Conservation (phyloP, 1,284 basidiomycete genomes). For the Wallemia hederae region DNA sequence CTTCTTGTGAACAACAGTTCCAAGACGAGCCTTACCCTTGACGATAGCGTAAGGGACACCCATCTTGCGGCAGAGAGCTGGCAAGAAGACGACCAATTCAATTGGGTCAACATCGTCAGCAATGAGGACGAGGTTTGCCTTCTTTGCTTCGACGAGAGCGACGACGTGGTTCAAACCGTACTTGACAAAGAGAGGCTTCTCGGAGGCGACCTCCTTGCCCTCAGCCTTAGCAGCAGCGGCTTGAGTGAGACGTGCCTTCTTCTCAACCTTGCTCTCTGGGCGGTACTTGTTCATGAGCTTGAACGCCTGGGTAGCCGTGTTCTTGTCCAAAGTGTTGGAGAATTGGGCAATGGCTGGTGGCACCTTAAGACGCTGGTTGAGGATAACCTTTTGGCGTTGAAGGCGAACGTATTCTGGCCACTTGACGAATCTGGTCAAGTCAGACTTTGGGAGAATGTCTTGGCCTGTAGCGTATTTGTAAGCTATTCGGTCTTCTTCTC, state of each 20-base stretch:
- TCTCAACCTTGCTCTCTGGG: constrained; percentile 84
- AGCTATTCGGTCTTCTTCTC: not conserved
- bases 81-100: constrained; percentile 91
- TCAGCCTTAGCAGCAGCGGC: constrained; percentile 46
- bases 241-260: constrained; percentile 69
- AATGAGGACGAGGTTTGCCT: constrained; percentile 85
- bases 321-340: constrained; percentile 94
- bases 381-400: constrained; percentile 95
- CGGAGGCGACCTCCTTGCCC: constrained; percentile 44
- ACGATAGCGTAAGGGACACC: constrained; percentile 94
- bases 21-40: constrained; percentile 86
- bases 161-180: constrained; percentile 92
- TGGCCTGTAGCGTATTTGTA: constrained; percentile 29
- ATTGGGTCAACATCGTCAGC: constrained; percentile 97
- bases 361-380: constrained; percentile 93
- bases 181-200: constrained; percentile 87
- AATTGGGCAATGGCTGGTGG: constrained; percentile 96
- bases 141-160: constrained; percentile 86
- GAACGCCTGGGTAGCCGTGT: constrained; percentile 94
- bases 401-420: constrained; percentile 98
- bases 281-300: constrained; percentile 90
- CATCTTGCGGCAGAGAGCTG: constrained; percentile 97
- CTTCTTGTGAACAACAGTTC: constrained; percentile 94
- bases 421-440: constrained; percentile 94
- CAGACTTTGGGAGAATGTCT: constrained; percentile 66